These are phyloP conservation scores for Haplosporangium sp. DNA, from an alignment of 371 early-diverging fungal genomes.

Conservation along the genomic window DNA sequence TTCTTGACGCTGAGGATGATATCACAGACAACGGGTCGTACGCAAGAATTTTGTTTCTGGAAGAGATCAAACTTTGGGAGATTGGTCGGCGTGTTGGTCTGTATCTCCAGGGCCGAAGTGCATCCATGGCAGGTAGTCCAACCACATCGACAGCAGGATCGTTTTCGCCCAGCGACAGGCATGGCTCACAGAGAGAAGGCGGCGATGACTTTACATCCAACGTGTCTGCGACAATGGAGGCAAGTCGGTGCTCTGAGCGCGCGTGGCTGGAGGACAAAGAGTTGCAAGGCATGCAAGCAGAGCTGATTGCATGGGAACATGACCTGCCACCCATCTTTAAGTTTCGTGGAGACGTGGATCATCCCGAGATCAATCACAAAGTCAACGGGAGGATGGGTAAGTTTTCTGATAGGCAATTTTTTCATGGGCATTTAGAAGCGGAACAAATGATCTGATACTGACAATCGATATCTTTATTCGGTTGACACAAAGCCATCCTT, in stretches of 20 bases:
- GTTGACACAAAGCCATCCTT: constrained; percentile 17
- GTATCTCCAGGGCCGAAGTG: constrained; percentile 27
- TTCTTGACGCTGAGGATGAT: constrained; percentile 39
- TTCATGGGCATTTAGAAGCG: too few relatives aligned
- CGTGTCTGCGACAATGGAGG: constrained; percentile 25
- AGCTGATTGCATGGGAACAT: constrained; percentile 42
- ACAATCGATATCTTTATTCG: not conserved
- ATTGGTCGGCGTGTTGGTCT: constrained; percentile 42
- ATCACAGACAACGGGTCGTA: constrained; percentile 42
- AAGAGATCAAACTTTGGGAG: constrained; percentile 44
- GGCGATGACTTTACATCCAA: constrained; percentile 14
- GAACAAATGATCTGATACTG: not conserved
- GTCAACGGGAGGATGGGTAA: constrained; percentile 48
- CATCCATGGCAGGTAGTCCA: constrained; percentile 13
- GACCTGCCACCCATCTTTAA: constrained; percentile 18
- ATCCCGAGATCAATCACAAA: constrained; percentile 38
- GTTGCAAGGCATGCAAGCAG: constrained; percentile 39
- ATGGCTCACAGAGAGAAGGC: not conserved
- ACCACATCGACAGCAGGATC: constrained; percentile 12
- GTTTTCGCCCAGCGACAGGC: constrained; percentile 2
- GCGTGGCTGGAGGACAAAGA: constrained; percentile 47
- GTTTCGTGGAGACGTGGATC: constrained; percentile 39
- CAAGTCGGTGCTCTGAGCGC: constrained; percentile 35
- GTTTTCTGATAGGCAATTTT: not conserved
- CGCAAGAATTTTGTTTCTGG: constrained; percentile 34